Base-by-base conservation (phyloP, 306 rosid genomes). In the Corylus avellana region DNA sequence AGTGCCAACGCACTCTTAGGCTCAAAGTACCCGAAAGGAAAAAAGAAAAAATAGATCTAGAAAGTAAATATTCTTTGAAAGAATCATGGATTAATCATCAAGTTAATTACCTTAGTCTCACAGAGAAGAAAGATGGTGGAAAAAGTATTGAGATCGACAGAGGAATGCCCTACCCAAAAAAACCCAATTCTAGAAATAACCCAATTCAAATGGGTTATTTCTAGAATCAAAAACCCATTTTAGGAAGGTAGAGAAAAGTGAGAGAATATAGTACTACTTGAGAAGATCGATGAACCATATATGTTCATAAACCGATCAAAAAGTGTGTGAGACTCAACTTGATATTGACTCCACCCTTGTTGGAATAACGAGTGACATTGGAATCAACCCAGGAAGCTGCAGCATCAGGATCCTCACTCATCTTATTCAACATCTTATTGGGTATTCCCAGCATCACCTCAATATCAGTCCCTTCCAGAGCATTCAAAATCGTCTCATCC, bases 401-500 rank as follows among this genome's bases (percentile, higher is more conserved):
- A 80, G 87, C 90, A 42, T 71, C 71, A 76, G 85, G 91, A 74
- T 89, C 81, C 11, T 80, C 75, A 80, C 98, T 89, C 72, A 92
- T 80, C 16, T 78, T 84, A 13, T 86, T 85, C 87, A 95, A 85
- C 98, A 92, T 87, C 61, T 56, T 70, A 80, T 95, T 95, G 20
- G 97, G 98, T 13, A 95, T 78, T 3, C 94, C 98, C 42, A 95
- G 66, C 98, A 95, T 95, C 18, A 95, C 91, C 55, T 95, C 98
- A 47, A 95, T 90, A 16, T 88, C 80, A 78, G 91, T 87, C 66
- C 98, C 98, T 9, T 79, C 78, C 0, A 95, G 87, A 51, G 98
- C 97, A 25, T 81, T 87, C 87, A 95, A 83, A 53, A 95, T 91
- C 84, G 79, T 82, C 72, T 88, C 96, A 4, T 95, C 98, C 0